These are phyloP conservation scores for Jaminaea rosea DNA, from an alignment of 1,284 basidiomycete genomes.

Conservation along the genomic window DNA sequence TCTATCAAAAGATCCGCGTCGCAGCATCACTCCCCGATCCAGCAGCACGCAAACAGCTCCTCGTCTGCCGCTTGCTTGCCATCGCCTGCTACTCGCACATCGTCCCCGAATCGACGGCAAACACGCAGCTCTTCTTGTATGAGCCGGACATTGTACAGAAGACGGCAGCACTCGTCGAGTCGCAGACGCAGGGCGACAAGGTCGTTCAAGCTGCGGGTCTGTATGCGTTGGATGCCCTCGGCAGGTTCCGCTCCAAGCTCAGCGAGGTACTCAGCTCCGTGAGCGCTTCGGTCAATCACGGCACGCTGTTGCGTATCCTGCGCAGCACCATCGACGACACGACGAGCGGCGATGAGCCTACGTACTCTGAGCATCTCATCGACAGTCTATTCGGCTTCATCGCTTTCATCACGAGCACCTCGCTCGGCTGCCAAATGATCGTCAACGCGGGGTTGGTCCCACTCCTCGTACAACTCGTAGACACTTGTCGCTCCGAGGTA, in stretches of 20 bases:
- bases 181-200: slow-evolving; percentile 17
- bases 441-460: slow-evolving; percentile 94
- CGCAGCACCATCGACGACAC: slow-evolving; percentile 26
- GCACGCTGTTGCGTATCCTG: slow-evolving; percentile 53
- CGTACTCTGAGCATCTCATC: slow-evolving; percentile 52
- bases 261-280: slow-evolving; percentile 81
- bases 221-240: slow-evolving; percentile 78
- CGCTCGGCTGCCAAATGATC: slow-evolving; percentile 79
- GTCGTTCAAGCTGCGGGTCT: slow-evolving; percentile 66
- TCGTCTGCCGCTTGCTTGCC: slow-evolving; percentile 72
- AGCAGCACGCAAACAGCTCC: slow-evolving; percentile 66
- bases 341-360: slow-evolving; percentile 50
- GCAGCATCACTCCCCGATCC: slow-evolving; percentile 61
- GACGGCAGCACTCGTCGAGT: slow-evolving; percentile 30
- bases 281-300: slow-evolving; percentile 92
- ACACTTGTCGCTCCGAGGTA: slow-evolving; percentile 15
- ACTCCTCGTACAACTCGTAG: slow-evolving; percentile 53
- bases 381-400: slow-evolving; percentile 66
- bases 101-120: slow-evolving; percentile 60
- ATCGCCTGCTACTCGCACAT: slow-evolving; percentile 63
- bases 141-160: slow-evolving; percentile 69
- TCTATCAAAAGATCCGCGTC: slow-evolving; percentile 76
- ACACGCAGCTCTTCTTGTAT: slow-evolving; percentile 77
- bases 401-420: slow-evolving; percentile 73
- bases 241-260: slow-evolving; percentile 70